Evolutionary conservation across 352 stramenopile species (phyloP).

Genomic region (Phytophthora ohioensis): DNA sequence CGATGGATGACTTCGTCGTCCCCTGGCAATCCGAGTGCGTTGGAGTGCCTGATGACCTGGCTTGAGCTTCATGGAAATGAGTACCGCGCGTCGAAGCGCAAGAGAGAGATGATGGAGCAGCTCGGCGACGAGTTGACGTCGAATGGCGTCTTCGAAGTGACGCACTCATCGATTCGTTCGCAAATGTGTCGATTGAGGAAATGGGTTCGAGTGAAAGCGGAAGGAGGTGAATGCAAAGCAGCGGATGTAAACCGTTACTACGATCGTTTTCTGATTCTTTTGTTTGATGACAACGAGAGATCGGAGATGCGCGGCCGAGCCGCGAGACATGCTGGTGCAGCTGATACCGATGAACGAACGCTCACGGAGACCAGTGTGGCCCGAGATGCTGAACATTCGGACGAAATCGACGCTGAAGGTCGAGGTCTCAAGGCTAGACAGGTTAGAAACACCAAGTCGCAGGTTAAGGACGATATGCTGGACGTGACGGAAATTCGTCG

Average conservation of each 20-base stretch:
- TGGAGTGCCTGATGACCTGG: neutral
- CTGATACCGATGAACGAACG: neutral
- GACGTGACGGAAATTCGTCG: neutral
- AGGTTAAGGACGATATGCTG: neutral
- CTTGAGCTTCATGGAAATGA: neutral
- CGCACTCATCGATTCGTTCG: neutral
- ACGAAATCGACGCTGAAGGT: neutral
- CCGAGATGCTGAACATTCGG: neutral
- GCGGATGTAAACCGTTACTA: neutral
- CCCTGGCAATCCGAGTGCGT: neutral
- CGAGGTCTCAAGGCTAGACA: neutral
- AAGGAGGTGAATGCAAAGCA: neutral
- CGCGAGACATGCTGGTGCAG: neutral
- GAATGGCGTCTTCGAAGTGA: neutral
- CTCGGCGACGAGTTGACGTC: neutral
- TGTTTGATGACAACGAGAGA: neutral
- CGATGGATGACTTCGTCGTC: neutral
- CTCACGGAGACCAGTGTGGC: neutral
- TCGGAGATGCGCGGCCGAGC: neutral
- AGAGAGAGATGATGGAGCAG: neutral
- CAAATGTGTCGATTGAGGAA: neutral
- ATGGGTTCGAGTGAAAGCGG: neutral
- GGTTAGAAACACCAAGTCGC: neutral
- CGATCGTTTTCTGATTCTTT: neutral
- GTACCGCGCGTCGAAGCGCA: neutral